Base-by-base conservation (phyloP, 192 early-diverging fungal genomes). In the Oehlia diaphana region DNA sequence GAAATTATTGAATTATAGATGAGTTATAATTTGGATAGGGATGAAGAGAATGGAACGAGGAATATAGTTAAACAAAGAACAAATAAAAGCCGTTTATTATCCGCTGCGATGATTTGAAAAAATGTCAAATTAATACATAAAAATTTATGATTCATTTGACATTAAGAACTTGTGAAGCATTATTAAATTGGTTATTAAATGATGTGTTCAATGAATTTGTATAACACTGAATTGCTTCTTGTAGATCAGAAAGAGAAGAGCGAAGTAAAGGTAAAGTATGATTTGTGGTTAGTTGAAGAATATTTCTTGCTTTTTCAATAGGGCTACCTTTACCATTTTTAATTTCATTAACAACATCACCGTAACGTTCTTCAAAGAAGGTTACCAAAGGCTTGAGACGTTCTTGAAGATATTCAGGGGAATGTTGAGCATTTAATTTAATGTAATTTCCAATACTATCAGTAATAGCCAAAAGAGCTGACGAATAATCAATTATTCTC, bases 271-370 rank as follows among this genome's bases (percentile, higher is more conserved):
- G 89, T 6, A 90, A 68, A 16, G 87, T 86, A 63, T 88, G 82
- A 23, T 86, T 84, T 26, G 83, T 86, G 50, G 87, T 88, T 28
- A 91, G 65, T 8, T 83, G 66, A 10, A 90, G 58, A 35, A 91
- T 84, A 72, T 87, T 86, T 65, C 79, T 83, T 7, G 90, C 90
- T 76, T 89, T 89, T 69, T 90, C 85, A 42, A 88, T n/a, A 23
- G 87, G 80, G 53, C 86, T 70, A 13, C 84, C 79, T 35, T 91
- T 86, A 4, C 65, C 78, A 62, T 87, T 86, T 33, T 77, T 49
- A 5, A 86, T 71, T 72, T 91, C 86, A n/a, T 80, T 67, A 50
- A 85, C 82, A 61, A 91, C 81, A 14, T 84, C 81, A n/a, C 73
- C 79, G 79, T 88, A 88, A 72, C 86, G 84, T 63, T 86, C 81